Percentiles rank a stretch among this genome's conserved stretches.
phyloP scores from a whole-genome alignment of 331 rosid genomes.

The Telfairia occidentalis region DNA sequence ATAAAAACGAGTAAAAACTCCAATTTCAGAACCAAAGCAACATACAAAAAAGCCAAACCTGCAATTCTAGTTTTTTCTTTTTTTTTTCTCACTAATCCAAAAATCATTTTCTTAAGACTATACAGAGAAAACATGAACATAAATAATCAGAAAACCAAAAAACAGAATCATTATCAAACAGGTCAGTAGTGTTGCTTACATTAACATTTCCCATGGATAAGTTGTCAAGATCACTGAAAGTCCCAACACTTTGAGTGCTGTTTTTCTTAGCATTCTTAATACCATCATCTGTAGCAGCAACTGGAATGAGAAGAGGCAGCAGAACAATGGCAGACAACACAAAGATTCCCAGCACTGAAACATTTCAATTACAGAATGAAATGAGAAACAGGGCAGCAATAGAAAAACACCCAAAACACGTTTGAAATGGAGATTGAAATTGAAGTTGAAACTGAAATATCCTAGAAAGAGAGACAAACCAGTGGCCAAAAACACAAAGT shows the following conservation, averaged over 20 bases:
- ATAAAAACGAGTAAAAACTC: neutral
- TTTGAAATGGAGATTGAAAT: no score
- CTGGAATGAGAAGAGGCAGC: slow-evolving; percentile 73
- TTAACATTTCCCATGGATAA: slow-evolving; percentile 60
- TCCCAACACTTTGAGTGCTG: slow-evolving; percentile 31
- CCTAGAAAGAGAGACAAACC: slow-evolving; percentile 33
- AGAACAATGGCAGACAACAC: slow-evolving; percentile 54
- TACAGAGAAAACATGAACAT: neutral
- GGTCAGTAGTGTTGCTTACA: slow-evolving; percentile 19
- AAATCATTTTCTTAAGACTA: neutral
- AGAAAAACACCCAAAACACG: neutral
- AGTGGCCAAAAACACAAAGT: slow-evolving; percentile 70
- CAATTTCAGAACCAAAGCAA: slow-evolving; percentile 4
- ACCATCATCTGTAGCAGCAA: slow-evolving; percentile 47
- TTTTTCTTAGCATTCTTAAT: neutral
- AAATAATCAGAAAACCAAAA: no score
- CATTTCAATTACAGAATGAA: slow-evolving; percentile 7
- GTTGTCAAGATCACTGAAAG: slow-evolving; percentile 58
- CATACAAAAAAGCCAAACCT: neutral
- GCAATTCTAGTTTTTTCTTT: neutral
- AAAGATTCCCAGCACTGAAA: slow-evolving; percentile 61
- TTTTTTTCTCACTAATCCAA: neutral
- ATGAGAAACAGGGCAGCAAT: neutral
- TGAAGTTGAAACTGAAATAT: neutral
- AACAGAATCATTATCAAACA: neutral